Conservation (phyloP, 371 early-diverging fungal species). For the Mortierella sp. region DNA sequence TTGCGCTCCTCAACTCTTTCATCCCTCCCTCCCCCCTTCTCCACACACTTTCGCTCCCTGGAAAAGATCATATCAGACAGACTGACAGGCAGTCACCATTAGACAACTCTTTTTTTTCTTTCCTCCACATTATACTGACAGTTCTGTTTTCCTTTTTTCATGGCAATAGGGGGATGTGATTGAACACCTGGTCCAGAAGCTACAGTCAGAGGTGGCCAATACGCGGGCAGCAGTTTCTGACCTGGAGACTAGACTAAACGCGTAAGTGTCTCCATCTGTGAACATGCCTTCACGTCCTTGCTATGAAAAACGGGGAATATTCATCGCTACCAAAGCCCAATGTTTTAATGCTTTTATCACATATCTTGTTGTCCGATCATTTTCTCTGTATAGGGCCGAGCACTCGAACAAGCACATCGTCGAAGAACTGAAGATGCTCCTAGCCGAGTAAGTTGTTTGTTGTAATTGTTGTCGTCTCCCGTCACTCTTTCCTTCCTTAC, state of each 20-base stretch:
- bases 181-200: constrained; percentile 42
- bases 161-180: constrained; percentile 42
- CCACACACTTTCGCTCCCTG: neutral
- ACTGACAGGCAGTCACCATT: neutral
- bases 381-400: constrained; percentile 40
- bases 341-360: neutral
- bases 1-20: neutral
- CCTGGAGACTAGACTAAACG: constrained; percentile 48
- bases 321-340: neutral
- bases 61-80: constrained; percentile 2
- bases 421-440: constrained; percentile 49
- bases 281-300: neutral
- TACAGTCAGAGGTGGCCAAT: constrained; percentile 56
- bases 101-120: neutral
- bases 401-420: constrained; percentile 55
- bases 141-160: neutral
- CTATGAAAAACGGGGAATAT: neutral
- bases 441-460: constrained; percentile 52
- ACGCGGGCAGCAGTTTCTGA: constrained; percentile 50
- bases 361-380: neutral
- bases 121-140: neutral
- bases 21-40: neutral
- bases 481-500: neutral
- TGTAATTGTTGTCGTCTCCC: neutral
- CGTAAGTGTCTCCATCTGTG: constrained; percentile 23